These are phyloP conservation scores for Colletotrichum cuscutae DNA, from an alignment of 2,329 filamentous ascomycete genomes.

Conservation along the genomic window DNA sequence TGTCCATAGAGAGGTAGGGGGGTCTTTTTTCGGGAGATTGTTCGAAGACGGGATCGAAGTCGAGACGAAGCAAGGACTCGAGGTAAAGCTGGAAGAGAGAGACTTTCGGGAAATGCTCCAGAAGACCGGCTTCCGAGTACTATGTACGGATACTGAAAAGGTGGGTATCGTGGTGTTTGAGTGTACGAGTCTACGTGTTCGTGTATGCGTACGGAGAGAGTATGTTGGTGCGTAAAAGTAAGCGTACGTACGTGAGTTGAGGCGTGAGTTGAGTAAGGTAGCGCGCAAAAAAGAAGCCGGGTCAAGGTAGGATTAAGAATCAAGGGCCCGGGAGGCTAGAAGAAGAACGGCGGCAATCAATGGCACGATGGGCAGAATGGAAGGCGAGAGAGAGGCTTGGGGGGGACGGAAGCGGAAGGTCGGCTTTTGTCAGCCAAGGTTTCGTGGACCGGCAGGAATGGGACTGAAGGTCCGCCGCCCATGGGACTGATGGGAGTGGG, in stretches of 20 bases:
- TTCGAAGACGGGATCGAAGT: not conserved
- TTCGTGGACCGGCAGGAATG: conserved; percentile 15
- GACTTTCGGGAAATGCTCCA: conserved; percentile 9
- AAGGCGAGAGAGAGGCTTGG: conserved; percentile 9
- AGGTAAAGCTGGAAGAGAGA: not conserved
- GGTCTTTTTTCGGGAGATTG: not conserved
- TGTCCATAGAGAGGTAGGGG: conserved; percentile 12
- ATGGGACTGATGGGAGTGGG: not conserved
- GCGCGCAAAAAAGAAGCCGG: not conserved
- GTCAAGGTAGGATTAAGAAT: conserved; percentile 16
- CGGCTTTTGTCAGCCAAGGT: conserved; percentile 33
- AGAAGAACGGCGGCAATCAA: conserved; percentile 23
- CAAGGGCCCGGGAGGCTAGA: conserved; percentile 5
- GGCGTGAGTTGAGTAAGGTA: not conserved
- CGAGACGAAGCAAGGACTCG: not conserved
- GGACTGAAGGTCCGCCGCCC: not conserved
- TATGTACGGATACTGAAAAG: conserved; percentile 17
- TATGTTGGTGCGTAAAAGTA: not conserved
- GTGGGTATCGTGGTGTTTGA: conserved; percentile 19
- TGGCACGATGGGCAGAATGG: conserved; percentile 12
- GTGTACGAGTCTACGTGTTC: not conserved
- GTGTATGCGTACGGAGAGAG: conserved; percentile 1
- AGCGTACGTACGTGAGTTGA: not conserved
- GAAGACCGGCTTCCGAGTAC: conserved; percentile 37
- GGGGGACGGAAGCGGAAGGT: conserved; percentile 27